Conservation (phyloP, 768 basidiomycete species). For the Lactarius sanguifluus region DNA sequence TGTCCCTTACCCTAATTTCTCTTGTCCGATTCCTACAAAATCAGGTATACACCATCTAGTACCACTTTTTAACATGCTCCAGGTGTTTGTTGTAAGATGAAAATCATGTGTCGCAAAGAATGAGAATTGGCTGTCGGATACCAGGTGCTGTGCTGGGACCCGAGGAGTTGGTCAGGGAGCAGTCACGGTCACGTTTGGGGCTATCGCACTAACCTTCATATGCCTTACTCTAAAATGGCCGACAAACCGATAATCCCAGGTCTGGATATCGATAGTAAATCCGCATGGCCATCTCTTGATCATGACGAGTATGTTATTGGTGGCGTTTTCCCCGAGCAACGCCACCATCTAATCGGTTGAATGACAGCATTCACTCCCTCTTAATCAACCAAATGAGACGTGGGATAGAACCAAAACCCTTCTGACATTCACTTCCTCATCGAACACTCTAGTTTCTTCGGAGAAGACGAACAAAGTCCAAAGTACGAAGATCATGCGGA, state of each 20-base stretch:
- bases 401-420: constrained; percentile 3
- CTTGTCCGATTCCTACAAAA: too few relatives aligned
- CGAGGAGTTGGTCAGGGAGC: too few relatives aligned
- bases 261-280: constrained; percentile 3
- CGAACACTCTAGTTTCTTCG: constrained; percentile 3
- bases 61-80: too few relatives aligned
- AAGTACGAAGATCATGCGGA: constrained; percentile 14
- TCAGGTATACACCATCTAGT: too few relatives aligned
- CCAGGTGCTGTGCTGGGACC: too few relatives aligned
- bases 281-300: constrained; percentile 8
- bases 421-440: background rate
- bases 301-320: constrained; percentile 8
- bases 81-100: too few relatives aligned
- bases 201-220: background rate
- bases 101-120: too few relatives aligned
- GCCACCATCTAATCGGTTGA: background rate
- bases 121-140: too few relatives aligned
- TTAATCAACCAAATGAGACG: constrained; percentile 17
- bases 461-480: constrained; percentile 15
- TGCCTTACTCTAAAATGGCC: constrained; percentile 2
- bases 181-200: background rate
- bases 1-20: too few relatives aligned
- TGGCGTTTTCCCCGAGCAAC: background rate
- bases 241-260: background rate
- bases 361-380: constrained; percentile 12